Evolutionary conservation across 176 grass and related monocot species (phyloP), one percentile per base, ranked within the genome.

Genomic region (Oryza meyeriana): DNA sequence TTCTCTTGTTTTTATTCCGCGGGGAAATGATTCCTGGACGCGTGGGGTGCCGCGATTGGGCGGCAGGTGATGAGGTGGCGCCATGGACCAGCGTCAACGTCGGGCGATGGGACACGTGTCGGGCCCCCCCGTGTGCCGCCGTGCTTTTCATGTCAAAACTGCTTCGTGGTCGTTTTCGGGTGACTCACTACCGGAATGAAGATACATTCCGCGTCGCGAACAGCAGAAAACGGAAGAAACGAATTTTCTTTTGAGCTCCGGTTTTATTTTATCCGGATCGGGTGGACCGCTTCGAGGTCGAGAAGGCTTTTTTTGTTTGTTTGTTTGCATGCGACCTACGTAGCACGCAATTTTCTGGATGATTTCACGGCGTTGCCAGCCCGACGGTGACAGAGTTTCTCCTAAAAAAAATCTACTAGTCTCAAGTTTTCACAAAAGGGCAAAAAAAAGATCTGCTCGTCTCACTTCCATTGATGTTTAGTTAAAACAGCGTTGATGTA

Each of bases 61-160:
- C 0, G 0, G 1, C 0, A 0, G 1, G 0, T 1, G 16, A 4
- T 77, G 83, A 89, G 27, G 87, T 89, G 83, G 78, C 77, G 12
- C 29, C 17, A 20, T 52, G 48, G 48, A 52, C 48, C 17, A 52
- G 48, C 17, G 48, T 52, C 48, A 52, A 52, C 48, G 48, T 52
- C 48, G 17, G 5, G 17, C 5, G 0, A 5, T 0, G 50, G 50
- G 50, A 8, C 6, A 55, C 50, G 50, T 55, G 50, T 55, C n/a
- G 2, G 7, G 62, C 8, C 24, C 11, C 17, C 28, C 3, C 7
- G 45, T 7, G 20, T 17, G 1, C 13, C 13, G 42, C 71, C 59
- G 83, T 81, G 83, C 42, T 77, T 72, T 20, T 33, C 83, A 81
- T 85, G 78, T 34, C 33, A 69, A 85, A 79, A 68, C 50, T 61